Base-by-base conservation (phyloP, 2,329 filamentous ascomycete genomes). In the Aureobasidium melanogenum region DNA sequence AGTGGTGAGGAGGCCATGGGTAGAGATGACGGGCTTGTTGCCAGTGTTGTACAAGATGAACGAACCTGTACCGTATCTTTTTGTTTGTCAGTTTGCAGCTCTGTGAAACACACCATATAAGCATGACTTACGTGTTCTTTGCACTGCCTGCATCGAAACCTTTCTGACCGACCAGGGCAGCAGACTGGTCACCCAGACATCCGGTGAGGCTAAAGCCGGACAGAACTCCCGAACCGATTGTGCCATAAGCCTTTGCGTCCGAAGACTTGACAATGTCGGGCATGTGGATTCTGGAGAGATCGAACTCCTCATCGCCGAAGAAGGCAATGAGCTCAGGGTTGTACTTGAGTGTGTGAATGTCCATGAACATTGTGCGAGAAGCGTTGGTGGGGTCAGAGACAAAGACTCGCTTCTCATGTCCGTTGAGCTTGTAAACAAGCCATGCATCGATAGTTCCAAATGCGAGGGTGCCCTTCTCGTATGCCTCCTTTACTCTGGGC, bases 281-380 rank as follows among this genome's bases (percentile, higher is more conserved):
- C 14, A 96, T 79, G 55, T 82, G 79, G 44, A 95, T 77, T 73
- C 92, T 93, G 60, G 78, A 80, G 60, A 77, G 76, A 71, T 92
- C 86, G 64, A 96, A 82, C 48, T 83, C 84, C 4, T 62, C 56
- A 32, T 62, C 56, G 7, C 69, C 69, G 74, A 96, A 96, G 77
- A 95, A 96, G 26, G 84, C 76, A 28, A 96, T 77, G 28, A 96
- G 81, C 43, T 80, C 80, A 61, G 91, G 84, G 71, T 93, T 89
- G 74, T 96, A 96, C 68, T 91, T 74, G 63, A 91, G 80, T 12
- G 86, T 92, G 67, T 85, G 82, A 59, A 96, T 80, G 75, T 96
- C 91, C 87, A 96, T 92, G 74, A 96, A 94, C 91, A 96, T 95
- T 63, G 91, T 96, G 69, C 91, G 81, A 58, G 88, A 93, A 22